Percentiles rank a stretch among this genome's conserved stretches.
These are phyloP conservation scores for Zygoascus flipseniorum DNA, from an alignment of 805 yeast genomes.

Conservation along the genomic window DNA sequence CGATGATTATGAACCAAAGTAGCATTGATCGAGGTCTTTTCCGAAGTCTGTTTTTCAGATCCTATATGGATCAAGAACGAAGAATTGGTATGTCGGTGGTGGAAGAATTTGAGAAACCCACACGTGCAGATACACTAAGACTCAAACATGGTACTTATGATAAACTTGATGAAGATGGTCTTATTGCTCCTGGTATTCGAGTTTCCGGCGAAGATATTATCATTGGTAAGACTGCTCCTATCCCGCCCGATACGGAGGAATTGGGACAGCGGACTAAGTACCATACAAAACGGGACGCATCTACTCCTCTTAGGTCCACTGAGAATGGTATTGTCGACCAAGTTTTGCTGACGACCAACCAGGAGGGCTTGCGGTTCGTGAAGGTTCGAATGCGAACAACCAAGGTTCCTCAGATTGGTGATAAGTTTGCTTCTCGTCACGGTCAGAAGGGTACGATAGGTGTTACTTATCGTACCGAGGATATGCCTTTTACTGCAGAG, in stretches of 20 bases:
- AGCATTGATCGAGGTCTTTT: slow-evolving; percentile 95
- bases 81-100: slow-evolving; percentile 97
- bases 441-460: slow-evolving; percentile 99
- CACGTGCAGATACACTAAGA: slow-evolving; percentile 86
- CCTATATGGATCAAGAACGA: slow-evolving; percentile 98
- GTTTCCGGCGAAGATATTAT: slow-evolving; percentile 98
- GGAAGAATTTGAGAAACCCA: slow-evolving; percentile 96
- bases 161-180: slow-evolving; percentile 95
- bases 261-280: slow-evolving; percentile 97
- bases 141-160: slow-evolving; percentile 98
- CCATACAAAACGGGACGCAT: slow-evolving; percentile 97
- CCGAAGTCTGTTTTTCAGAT: slow-evolving; percentile 90
- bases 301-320: slow-evolving; percentile 92
- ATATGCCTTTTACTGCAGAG: slow-evolving; percentile 94
- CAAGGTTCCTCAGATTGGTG: slow-evolving; percentile 97
- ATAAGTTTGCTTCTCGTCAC: slow-evolving; percentile 98
- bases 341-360: slow-evolving; percentile 92
- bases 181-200: slow-evolving; percentile 96
- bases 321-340: slow-evolving; percentile 98
- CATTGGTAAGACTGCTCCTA: slow-evolving; percentile 97
- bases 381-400: slow-evolving; percentile 99
- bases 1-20: slow-evolving; percentile 98
- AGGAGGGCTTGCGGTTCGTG: slow-evolving; percentile 95
- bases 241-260: slow-evolving; percentile 98
- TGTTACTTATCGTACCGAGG: slow-evolving; percentile 96